Evolutionary conservation across 805 yeast species (phyloP), one percentile per base, ranked within the genome.

Genomic region (Saccharomycopsis amapae): DNA sequence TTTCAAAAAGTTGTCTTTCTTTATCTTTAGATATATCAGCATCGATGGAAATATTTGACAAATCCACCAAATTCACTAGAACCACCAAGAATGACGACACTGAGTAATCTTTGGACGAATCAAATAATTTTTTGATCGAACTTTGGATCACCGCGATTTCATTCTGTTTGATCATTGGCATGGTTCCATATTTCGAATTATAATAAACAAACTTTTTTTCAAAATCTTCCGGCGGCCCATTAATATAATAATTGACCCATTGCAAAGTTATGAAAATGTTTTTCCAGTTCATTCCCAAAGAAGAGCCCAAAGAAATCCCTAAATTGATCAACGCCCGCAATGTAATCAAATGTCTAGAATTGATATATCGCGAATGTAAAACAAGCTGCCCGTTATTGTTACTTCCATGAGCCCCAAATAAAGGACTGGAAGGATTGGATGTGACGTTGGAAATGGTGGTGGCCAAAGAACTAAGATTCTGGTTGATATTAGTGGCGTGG

Each of bases 251-350:
- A 46, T 83, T 79, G 40, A 81, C 70, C 94, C 94, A 85, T 61
- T 84, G 94, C 46, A 87, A 67, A 0, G 94, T 74, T 3, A 75
- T 69, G 17, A 80, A 57, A 3, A 81, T 59, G 15, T 70, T 70
- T 10, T 64, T 61, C 97, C 97, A 90, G 26, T 83, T 76, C 1
- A 52, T 59, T 4, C 73, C 73, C 13, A 90, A 67, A 1, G 79
- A 73, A 1, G 89, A 75, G 0, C 96, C 97, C n/a, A 90, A 62
- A 0, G 96, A 84, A 2, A 80, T 72, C 0, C 90, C 88, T 40
- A 90, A 66, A 49, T 86, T 84, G 3, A 81, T 66, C 32, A 90
- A 62, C 0, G 95, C 96, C 41, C 96, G 69, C 33, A 87, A 75
- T 53, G 95, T 78, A 7, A 81, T 71, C 1, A 85, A 71, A 51